Conservation (phyloP, 176 grass and related monocot genomes). For the Raddia guianensis region DNA sequence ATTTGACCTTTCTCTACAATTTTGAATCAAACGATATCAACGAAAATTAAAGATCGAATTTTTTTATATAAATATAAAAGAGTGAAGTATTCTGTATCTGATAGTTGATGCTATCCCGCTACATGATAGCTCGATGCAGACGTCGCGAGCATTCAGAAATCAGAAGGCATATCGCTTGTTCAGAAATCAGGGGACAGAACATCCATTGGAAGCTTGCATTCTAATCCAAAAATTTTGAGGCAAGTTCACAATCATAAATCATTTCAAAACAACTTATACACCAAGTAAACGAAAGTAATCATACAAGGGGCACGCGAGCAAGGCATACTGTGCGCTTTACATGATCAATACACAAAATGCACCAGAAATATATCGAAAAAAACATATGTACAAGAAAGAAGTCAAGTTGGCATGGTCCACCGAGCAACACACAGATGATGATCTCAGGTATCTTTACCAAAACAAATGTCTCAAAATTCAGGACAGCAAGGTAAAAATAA, state of each 20-base stretch:
- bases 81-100: not conserved
- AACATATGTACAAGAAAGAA: conserved; percentile 15
- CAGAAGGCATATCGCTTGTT: conserved; percentile 2
- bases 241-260: not conserved
- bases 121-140: not conserved
- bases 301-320: not conserved
- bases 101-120: not conserved
- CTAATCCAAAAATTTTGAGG: not conserved
- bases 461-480: not conserved
- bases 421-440: conserved; percentile 9
- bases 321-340: not conserved
- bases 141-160: not conserved
- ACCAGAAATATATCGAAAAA: not conserved
- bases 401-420: not conserved
- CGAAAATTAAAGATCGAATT: no score
- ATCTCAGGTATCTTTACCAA: not conserved
- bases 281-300: not conserved
- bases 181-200: not conserved
- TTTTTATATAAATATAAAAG: no score
- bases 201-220: conserved; percentile 22
- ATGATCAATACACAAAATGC: conserved; percentile 4
- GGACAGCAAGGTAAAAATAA: not conserved
- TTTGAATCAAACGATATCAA: no score
- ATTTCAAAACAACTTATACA: conserved; percentile 4
- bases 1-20: no score